phyloP scores from a whole-genome alignment of 2,329 filamentous ascomycete species.

The Alternaria angustiovoidea region DNA sequence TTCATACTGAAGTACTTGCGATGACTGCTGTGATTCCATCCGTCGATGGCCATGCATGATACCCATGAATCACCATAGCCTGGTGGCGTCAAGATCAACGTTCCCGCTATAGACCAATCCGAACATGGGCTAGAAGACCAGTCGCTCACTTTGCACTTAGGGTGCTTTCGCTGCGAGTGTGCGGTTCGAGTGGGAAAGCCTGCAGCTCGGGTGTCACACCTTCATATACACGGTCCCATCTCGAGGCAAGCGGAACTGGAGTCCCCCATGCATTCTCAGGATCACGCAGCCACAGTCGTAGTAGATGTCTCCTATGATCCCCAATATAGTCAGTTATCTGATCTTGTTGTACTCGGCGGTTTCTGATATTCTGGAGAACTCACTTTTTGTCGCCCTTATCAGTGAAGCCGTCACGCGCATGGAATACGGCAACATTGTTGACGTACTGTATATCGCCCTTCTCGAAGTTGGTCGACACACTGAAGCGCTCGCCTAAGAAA shows the following conservation, averaged over 20 bases:
- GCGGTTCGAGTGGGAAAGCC: slow-evolving; percentile 63
- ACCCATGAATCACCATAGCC: not conserved
- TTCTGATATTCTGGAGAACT: not conserved
- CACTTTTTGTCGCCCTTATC: slow-evolving; percentile 15
- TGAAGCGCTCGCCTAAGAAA: slow-evolving; percentile 52
- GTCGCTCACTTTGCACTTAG: not conserved
- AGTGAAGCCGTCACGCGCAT: slow-evolving; percentile 58
- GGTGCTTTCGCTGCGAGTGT: slow-evolving; percentile 30
- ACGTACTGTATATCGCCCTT: slow-evolving; percentile 59
- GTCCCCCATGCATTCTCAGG: slow-evolving; percentile 57
- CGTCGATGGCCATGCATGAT: not conserved
- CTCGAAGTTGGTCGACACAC: slow-evolving; percentile 50
- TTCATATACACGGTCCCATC: slow-evolving; percentile 63
- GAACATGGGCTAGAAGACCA: not conserved
- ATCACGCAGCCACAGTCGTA: slow-evolving; percentile 59
- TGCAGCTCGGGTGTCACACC: slow-evolving; percentile 61
- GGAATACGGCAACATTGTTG: slow-evolving; percentile 63
- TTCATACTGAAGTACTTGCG: not conserved
- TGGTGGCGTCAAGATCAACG: not conserved
- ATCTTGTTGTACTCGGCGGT: slow-evolving; percentile 29
- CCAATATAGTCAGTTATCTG: slow-evolving; percentile 21
- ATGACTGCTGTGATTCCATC: not conserved
- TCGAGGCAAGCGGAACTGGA: slow-evolving; percentile 48
- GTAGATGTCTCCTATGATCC: slow-evolving; percentile 54
- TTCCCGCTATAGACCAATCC: not conserved